Percentiles rank a stretch among this genome's conserved stretches.
These are phyloP conservation scores for Leccinum fallax DNA, from an alignment of 1,284 basidiomycete genomes.

Conservation along the genomic window DNA sequence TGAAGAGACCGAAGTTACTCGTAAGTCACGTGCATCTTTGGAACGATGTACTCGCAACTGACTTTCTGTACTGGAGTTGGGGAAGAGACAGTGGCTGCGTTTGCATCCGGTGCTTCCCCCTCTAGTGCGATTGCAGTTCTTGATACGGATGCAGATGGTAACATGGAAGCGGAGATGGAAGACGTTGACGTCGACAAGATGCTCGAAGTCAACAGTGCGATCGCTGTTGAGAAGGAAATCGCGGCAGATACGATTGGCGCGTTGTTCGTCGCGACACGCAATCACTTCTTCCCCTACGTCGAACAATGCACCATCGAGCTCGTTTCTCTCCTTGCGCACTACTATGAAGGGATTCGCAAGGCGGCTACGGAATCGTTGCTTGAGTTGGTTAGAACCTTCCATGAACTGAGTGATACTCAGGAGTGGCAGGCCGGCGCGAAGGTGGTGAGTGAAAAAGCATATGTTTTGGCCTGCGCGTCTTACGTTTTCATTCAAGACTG, in stretches of 20 bases:
- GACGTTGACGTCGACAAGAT: conserved; percentile 85
- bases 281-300: conserved; percentile 89
- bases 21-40: conserved; percentile 36
- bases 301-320: conserved; percentile 83
- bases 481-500: conserved; percentile 20
- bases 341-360: conserved; percentile 99
- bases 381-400: conserved; percentile 90
- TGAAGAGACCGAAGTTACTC: conserved; percentile 51
- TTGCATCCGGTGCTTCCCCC: conserved; percentile 74
- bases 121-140: conserved; percentile 65
- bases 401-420: conserved; percentile 81
- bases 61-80: conserved; percentile 40
- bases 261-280: conserved; percentile 83
- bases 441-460: conserved; percentile 47
- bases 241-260: conserved; percentile 96
- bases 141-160: conserved; percentile 56
- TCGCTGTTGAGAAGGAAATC: conserved; percentile 99
- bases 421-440: conserved; percentile 82
- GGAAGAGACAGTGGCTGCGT: conserved; percentile 54
- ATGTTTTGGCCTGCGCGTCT: neutral
- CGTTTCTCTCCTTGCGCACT: conserved; percentile 83
- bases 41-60: neutral
- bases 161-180: conserved; percentile 75
- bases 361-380: conserved; percentile 89
- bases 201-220: conserved; percentile 93